Evolutionary conservation across 139 green algal species (phyloP), one percentile per base, ranked within the genome.

Genomic region (Picochlorum costavermella): DNA sequence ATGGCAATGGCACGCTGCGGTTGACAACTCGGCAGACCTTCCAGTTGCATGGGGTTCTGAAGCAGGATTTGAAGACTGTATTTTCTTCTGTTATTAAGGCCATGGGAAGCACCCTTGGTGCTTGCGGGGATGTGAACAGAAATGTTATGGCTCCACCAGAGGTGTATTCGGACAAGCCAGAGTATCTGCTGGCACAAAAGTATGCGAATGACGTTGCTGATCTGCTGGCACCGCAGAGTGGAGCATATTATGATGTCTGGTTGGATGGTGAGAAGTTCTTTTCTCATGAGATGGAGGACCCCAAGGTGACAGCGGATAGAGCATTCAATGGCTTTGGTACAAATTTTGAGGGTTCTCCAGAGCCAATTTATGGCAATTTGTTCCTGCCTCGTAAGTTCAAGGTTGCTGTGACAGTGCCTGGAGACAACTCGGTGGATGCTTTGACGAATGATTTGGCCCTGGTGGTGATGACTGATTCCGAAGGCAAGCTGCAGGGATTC

Each of bases 371-470:
- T 67, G 94, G 94, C 68, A 71, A 79, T 62, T 61, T 88, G 60
- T 98, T 96, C 76, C 81, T 99, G 72, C 94, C 94, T 3, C 85
- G 94, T 74, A 99, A 99, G 84, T 99, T 99, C 87, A 99, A 99
- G 84, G 56, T 85, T 0, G 87, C 77, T 0, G 71, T 95, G 28
- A 95, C 87, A 10, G 87, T 94, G 17, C 87, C 87, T 2, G 87
- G 87, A 17, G 87, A 95, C 77, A 99, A 99, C 83, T 85, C 67
- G 20, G 83, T 99, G 23, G 94, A 99, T 80, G 62, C 98, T 37
- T 88, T 98, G 69, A 99, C 94, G 30, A 96, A 99, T 68, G 94
- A 98, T 69, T 51, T 95, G 20, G 87, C 71, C 4, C 66, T 98
- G 29, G 81, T 98, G n/a, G 84, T 95, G 12, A 91, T 97, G 48